A percentile compares a stretch with the other conserved stretches of the same genome.
These are phyloP conservation scores for Jaapia argillacea DNA, from an alignment of 768 basidiomycete genomes.

Conservation along the genomic window DNA sequence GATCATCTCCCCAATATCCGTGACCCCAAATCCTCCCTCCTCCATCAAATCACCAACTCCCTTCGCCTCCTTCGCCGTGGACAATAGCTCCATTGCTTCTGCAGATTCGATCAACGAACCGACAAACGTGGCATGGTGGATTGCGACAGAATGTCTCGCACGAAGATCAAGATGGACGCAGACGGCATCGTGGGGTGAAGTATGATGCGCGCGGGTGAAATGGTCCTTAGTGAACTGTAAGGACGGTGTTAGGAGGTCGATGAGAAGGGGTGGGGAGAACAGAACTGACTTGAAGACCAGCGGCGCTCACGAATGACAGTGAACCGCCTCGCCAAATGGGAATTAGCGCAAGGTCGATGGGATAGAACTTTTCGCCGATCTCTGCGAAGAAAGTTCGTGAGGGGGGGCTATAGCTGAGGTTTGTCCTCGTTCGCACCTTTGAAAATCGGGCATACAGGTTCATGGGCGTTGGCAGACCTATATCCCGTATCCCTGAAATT, in stretches of 20 bases:
- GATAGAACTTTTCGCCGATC: constrained; percentile 27
- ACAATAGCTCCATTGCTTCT: constrained; percentile 25
- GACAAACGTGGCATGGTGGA: constrained; percentile 36
- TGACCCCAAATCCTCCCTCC: constrained; percentile 24
- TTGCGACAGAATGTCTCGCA: constrained; percentile 25
- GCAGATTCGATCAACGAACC: constrained; percentile 25
- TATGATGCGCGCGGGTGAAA: constrained; percentile 10
- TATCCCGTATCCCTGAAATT: constrained; percentile 30
- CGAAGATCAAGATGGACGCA: constrained; percentile 27
- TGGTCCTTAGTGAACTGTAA: constrained; percentile 5
- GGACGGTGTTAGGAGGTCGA: neutral
- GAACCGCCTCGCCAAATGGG: constrained; percentile 36
- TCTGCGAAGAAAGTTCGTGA: constrained; percentile 14
- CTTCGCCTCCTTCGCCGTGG: constrained; percentile 19
- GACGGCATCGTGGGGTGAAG: constrained; percentile 18
- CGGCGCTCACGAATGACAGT: constrained; percentile 24
- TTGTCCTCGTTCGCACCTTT: constrained; percentile 12
- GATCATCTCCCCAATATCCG: constrained; percentile 27
- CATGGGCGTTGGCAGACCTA: constrained; percentile 12
- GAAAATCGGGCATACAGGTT: constrained; percentile 25
- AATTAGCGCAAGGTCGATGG: constrained; percentile 30
- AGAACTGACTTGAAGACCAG: constrained; percentile 25
- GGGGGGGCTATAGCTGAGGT: neutral
- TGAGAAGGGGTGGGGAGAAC: neutral
- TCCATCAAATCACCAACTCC: constrained; percentile 16